Evolutionary conservation across 1,284 basidiomycete genomes (phyloP), one percentile per base, ranked within the genome.

Genomic region (Limonomyces culmigenus): DNA sequence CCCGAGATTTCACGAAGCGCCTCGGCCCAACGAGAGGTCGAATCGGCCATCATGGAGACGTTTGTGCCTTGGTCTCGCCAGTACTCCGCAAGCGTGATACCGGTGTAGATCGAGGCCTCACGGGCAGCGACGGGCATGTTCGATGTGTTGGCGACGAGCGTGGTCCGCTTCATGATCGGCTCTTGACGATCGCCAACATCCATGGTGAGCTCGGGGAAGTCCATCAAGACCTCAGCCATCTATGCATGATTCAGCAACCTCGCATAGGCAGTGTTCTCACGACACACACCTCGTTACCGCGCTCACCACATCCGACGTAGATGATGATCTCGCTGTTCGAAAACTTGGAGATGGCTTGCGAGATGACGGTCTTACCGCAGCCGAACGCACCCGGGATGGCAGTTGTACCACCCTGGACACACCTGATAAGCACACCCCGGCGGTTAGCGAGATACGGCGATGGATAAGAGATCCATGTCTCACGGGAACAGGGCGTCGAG

Each of bases 41-140:
- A 97, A 59, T 98, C 95, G 34, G 93, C 95, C 92, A 98, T 98
- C 95, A 99, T 99, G 35, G 93, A 79, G 20, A 99, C 93, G 52
- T 98, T 92, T 53, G 74, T 79, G 20, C 95, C 93, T 58, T 97
- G 92, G 59, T 98, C 93, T 62, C 93, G 87, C 81, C 95, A 98
- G 64, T 98, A 99, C 54, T 99, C 93, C 32, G 93, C 93, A 16
- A 98, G 74, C 0, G 95, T 99, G 63, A 99, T 98, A 51, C 95
- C 95, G 30, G 95, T 99, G 63, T 99, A 99, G 56, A 99, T 98
- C 32, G 93, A 97, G 4, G 95, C 95, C 63, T 99, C 95, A 52
- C 95, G 88, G 27, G 95, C 95, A 25, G 95, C 95, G 50, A 99
- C 95, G 47, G 95, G 95, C 95, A 99, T 99, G 65, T 99, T 98